Evolutionary conservation across 2,329 filamentous ascomycete species (phyloP), one percentile per base, ranked within the genome.

Genomic region (Sclerotiophoma versabilis): DNA sequence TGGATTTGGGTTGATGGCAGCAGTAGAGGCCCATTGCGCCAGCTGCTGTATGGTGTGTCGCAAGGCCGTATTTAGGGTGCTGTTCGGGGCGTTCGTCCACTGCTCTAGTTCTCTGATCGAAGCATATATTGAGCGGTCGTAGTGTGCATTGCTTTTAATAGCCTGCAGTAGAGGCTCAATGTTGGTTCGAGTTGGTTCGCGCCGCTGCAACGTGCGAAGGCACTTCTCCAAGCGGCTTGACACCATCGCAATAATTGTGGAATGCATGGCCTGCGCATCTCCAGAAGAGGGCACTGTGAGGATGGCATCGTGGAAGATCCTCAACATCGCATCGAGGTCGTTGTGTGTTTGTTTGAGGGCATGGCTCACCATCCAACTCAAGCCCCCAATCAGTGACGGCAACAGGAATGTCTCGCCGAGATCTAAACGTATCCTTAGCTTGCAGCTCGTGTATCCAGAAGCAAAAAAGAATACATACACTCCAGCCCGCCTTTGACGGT

Each of bases 401-500:
- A 93, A 77, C 2, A 95, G 76, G 59, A 93, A 93, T 0, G 90
- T 90, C 61, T 93, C 90, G 3, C 92, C 86, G 10, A 95, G 80
- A 66, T 92, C 86, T 89, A 55, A 6, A 44, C 29, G 10, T 3
- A 5, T 5, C 1, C 15, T 54, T n/a, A 49, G 51, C 17, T 22
- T 39, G 2, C 11, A 8, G 9, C 10, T 17, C 30, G n/a, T 11
- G n/a, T 11, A 5, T 5, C 11, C 14, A 12, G 9, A 26, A 8
- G 15, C 2, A 26, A 14, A 14, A 12, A 1, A 5, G 17, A 43
- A 3, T 25, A 38, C 85, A 79, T 68, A 89, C 87, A 92, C 75
- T 93, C 91, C 6, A 95, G 78, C 1, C 91, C 91, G 11, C 85
- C 84, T 70, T 89, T 91, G 0, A 95, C 80, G 29, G 82, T 84